Conservation (phyloP, 331 rosid genomes). For the Ulmus americana region DNA sequence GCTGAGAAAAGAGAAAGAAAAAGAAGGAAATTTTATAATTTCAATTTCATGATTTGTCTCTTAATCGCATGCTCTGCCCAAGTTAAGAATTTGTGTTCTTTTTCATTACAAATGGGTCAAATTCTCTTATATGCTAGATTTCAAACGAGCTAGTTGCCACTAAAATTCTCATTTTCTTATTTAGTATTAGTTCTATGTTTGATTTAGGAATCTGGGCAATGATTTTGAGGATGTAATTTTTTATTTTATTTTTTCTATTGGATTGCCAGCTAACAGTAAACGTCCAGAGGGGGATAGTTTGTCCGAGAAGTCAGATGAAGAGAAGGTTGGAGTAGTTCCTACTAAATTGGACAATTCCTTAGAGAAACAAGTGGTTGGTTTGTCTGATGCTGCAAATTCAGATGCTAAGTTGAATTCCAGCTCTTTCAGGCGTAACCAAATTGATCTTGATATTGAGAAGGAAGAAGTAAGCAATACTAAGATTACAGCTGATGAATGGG, state of each 20-base stretch:
- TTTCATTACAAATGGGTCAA: conserved; percentile 4
- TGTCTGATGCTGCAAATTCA: conserved; percentile 43
- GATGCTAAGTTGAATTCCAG: conserved; percentile 40
- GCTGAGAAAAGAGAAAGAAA: background rate
- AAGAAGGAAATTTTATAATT: background rate
- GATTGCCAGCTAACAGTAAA: conserved; percentile 55
- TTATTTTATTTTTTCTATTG: conserved; percentile 8
- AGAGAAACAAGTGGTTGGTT: conserved; percentile 42
- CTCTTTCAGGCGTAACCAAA: conserved; percentile 34
- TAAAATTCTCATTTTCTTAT: background rate
- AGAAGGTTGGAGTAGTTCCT: conserved; percentile 39
- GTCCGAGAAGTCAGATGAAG: conserved; percentile 63
- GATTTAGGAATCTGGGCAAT: background rate
- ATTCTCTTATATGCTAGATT: background rate
- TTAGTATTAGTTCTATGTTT: background rate
- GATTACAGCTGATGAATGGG: conserved; percentile 29
- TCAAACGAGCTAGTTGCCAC: background rate
- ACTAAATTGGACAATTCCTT: conserved; percentile 42
- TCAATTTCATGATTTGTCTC: background rate
- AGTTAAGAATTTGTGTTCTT: background rate
- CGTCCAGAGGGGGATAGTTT: conserved; percentile 49
- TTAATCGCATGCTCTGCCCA: background rate
- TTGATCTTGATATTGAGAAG: conserved; percentile 32
- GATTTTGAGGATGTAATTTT: conserved; percentile 19
- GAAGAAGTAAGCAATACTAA: conserved; percentile 25